A percentile compares a stretch with the other conserved stretches of the same genome.
Evolutionary conservation across 2,329 filamentous ascomycete genomes (phyloP).

Genomic region (Shiraia sp.): DNA sequence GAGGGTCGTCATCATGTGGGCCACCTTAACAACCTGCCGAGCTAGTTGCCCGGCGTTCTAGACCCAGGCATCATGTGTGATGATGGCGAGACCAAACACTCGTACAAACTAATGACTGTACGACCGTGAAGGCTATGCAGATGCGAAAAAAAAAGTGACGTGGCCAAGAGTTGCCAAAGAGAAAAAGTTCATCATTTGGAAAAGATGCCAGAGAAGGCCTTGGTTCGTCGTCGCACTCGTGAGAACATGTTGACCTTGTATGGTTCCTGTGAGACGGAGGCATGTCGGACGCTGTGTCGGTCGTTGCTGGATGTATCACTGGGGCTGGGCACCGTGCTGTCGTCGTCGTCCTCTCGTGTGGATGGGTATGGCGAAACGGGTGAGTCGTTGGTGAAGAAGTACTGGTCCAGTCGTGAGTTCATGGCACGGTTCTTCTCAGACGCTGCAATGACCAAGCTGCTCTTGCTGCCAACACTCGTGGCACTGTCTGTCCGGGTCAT

Average conservation of each 20-base stretch:
- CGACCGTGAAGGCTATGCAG: constrained; percentile 19
- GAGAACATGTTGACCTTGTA: constrained; percentile 39
- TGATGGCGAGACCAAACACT: constrained; percentile 16
- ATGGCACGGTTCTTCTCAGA: constrained; percentile 47
- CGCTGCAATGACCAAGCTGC: constrained; percentile 38
- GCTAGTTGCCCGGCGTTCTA: constrained; percentile 20
- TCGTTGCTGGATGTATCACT: constrained; percentile 43
- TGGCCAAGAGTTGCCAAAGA: constrained; percentile 5
- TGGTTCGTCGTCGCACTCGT: constrained; percentile 41
- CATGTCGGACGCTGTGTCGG: constrained; percentile 31
- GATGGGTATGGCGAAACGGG: constrained; percentile 31
- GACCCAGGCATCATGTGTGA: constrained; percentile 2
- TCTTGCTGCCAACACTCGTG: constrained; percentile 39
- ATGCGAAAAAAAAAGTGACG: constrained; percentile 12
- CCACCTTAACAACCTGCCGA: constrained; percentile 5
- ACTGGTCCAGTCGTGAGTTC: constrained; percentile 45
- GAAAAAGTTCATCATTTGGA: constrained; percentile 25
- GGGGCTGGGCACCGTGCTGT: constrained; percentile 31
- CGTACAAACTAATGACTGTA: constrained; percentile 12
- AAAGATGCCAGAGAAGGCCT: constrained; percentile 44
- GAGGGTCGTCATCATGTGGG: constrained; percentile 16
- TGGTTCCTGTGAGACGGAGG: constrained; percentile 31
- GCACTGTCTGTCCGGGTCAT: constrained; percentile 43
- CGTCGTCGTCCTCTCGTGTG: constrained; percentile 35
- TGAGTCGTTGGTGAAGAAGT: constrained; percentile 36